phyloP scores from a whole-genome alignment of 2,329 filamentous ascomycete genomes.

The Sclerotinia subarctica region DNA sequence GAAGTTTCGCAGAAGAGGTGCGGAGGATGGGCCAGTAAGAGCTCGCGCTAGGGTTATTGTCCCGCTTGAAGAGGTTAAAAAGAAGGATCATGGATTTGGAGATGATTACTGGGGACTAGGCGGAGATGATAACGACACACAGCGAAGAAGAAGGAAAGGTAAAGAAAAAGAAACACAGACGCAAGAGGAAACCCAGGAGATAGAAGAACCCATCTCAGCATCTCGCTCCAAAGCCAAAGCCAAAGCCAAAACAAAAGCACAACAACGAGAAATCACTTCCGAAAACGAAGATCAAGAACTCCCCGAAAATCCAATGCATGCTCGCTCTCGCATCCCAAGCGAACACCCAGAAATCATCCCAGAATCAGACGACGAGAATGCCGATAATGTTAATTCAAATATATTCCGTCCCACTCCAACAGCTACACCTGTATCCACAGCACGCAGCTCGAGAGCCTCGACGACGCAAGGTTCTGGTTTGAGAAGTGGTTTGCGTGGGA shows the following conservation, averaged over 20 bases:
- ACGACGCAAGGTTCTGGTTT: neutral
- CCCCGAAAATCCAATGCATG: conserved; percentile 7
- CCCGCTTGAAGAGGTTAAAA: conserved; percentile 57
- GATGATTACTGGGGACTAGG: conserved; percentile 54
- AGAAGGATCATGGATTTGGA: conserved; percentile 56
- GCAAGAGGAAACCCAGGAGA: neutral
- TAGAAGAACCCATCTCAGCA: neutral
- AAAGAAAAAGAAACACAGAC: conserved; percentile 25
- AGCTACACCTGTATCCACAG: neutral
- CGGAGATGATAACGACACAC: conserved; percentile 39
- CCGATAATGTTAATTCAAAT: too few species aligned
- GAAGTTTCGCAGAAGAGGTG: conserved; percentile 66
- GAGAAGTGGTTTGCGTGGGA: neutral
- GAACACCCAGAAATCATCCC: neutral
- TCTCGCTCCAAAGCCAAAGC: neutral
- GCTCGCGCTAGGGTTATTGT: conserved; percentile 48
- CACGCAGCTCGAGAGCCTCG: neutral
- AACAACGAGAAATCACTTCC: conserved; percentile 11
- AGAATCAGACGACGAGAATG: neutral
- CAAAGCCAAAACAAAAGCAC: neutral
- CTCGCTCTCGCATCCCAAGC: neutral
- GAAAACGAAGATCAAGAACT: conserved; percentile 13
- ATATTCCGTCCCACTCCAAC: neutral
- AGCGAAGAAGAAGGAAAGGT: conserved; percentile 37
- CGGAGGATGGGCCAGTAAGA: conserved; percentile 39